Percentiles rank a stretch among this genome's conserved stretches.
Evolutionary conservation across 768 basidiomycete species (phyloP).

Genomic region (Ramaria rubella): DNA sequence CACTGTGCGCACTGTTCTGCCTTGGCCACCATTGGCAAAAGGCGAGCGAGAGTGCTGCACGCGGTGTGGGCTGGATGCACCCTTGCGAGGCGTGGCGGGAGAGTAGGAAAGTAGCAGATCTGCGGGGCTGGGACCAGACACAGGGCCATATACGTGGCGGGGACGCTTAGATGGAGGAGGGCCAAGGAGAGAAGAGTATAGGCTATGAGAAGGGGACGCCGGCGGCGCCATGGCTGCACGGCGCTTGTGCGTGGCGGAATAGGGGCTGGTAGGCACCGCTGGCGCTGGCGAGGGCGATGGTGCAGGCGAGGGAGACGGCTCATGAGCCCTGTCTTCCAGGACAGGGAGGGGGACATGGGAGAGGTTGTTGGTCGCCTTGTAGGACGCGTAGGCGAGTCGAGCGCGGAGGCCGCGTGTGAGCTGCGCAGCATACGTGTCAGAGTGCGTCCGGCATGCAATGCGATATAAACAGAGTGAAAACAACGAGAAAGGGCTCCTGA

Average conservation of each 20-base stretch:
- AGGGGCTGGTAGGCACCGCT: slow-evolving; percentile 19
- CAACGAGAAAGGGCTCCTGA: not conserved
- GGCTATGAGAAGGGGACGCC: slow-evolving; percentile 45
- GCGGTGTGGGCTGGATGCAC: slow-evolving; percentile 1
- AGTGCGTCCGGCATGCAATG: slow-evolving; percentile 13
- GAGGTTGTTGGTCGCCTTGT: slow-evolving; percentile 74
- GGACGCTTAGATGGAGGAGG: slow-evolving; percentile 72
- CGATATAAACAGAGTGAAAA: slow-evolving; percentile 12
- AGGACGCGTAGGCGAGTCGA: slow-evolving; percentile 76
- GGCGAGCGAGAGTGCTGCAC: slow-evolving; percentile 11
- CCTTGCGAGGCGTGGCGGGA: not conserved
- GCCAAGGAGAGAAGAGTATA: slow-evolving; percentile 70
- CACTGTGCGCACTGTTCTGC: slow-evolving; percentile 40
- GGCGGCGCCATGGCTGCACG: slow-evolving; percentile 10
- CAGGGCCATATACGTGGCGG: slow-evolving; percentile 12
- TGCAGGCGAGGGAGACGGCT: slow-evolving; percentile 1
- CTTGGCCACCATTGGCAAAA: slow-evolving; percentile 13
- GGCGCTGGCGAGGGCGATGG: slow-evolving; percentile 12
- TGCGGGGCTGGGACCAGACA: slow-evolving; percentile 3
- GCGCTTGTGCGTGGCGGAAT: slow-evolving; percentile 19
- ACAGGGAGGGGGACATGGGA: slow-evolving; percentile 60
- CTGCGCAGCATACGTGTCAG: slow-evolving; percentile 35
- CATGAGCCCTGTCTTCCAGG: slow-evolving; percentile 41
- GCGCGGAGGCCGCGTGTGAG: slow-evolving; percentile 75
- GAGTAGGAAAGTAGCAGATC: slow-evolving; percentile 2